Percentiles rank a stretch among this genome's conserved stretches.
These are phyloP conservation scores for Xylaria hypoxylon DNA, from an alignment of 2,329 filamentous ascomycete species.

Conservation along the genomic window DNA sequence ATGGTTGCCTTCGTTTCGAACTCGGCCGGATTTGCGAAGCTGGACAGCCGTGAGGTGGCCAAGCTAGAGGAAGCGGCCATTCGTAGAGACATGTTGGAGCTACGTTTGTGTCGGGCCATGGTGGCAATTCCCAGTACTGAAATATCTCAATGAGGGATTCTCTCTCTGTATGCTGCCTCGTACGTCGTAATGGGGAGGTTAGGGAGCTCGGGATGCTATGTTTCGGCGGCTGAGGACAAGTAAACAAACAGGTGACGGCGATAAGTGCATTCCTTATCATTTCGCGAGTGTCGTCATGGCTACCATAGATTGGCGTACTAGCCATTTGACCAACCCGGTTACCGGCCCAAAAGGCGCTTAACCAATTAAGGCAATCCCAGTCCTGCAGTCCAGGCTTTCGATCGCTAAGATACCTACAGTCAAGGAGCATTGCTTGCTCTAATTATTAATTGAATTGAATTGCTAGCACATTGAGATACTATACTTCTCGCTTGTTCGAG, in stretches of 20 bases:
- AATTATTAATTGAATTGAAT: too few relatives aligned
- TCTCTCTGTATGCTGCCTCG: neutral
- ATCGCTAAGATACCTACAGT: too few relatives aligned
- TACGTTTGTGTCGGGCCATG: conserved; percentile 60
- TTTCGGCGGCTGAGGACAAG: conserved; percentile 2
- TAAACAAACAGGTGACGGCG: conserved; percentile 4
- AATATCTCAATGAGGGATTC: neutral
- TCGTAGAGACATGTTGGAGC: conserved; percentile 60
- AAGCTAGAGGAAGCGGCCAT: conserved; percentile 50
- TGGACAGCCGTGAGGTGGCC: conserved; percentile 45
- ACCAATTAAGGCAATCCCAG: neutral
- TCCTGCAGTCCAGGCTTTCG: too few relatives aligned
- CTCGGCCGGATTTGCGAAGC: conserved; percentile 48
- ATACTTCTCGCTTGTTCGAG: too few relatives aligned
- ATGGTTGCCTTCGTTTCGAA: conserved; percentile 42
- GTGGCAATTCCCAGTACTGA: neutral
- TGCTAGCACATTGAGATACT: too few relatives aligned
- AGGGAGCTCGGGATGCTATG: conserved; percentile 1
- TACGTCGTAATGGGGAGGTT: conserved; percentile 6
- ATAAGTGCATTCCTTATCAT: conserved; percentile 25
- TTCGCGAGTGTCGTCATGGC: conserved; percentile 4
- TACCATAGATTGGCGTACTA: neutral
- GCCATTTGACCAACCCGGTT: neutral
- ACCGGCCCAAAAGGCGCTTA: neutral
- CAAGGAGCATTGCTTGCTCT: too few relatives aligned